Evolutionary conservation across 331 rosid genomes (phyloP).

Genomic region (Saraca asoca): DNA sequence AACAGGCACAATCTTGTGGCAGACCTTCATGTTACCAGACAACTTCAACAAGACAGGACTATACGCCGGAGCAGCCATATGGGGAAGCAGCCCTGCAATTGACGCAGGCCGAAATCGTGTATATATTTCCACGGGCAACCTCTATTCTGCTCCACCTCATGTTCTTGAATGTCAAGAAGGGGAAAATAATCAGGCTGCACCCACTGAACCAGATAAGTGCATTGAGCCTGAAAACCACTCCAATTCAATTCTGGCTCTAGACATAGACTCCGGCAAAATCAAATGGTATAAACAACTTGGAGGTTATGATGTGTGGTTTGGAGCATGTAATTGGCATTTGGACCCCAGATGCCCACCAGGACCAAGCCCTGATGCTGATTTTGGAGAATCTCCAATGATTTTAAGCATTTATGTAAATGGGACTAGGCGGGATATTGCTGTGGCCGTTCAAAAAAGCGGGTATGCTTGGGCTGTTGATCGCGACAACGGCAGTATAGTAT

Average conservation of each 20-base stretch:
- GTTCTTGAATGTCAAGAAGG: slow-evolving; percentile 42
- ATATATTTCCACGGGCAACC: slow-evolving; percentile 49
- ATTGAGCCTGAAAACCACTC: slow-evolving; percentile 47
- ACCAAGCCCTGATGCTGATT: slow-evolving; percentile 51
- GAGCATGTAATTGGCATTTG: slow-evolving; percentile 40
- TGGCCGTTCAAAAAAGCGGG: slow-evolving; percentile 57
- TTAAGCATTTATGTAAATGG: slow-evolving; percentile 33
- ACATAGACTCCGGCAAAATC: slow-evolving; percentile 37
- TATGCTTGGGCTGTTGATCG: slow-evolving; percentile 54
- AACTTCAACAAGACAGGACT: slow-evolving; percentile 35
- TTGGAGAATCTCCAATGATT: slow-evolving; percentile 53
- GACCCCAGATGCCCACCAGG: slow-evolving; percentile 49
- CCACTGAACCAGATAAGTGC: slow-evolving; percentile 37
- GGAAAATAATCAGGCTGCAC: slow-evolving; percentile 44
- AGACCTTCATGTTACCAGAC: slow-evolving; percentile 46
- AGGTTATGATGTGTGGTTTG: slow-evolving; percentile 53
- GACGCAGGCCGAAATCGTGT: slow-evolving; percentile 34
- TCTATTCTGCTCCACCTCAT: slow-evolving; percentile 41
- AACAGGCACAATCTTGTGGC: slow-evolving; percentile 43
- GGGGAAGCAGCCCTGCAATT: slow-evolving; percentile 57
- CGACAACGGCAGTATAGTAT: slow-evolving; percentile 37
- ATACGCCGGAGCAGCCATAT: slow-evolving; percentile 50
- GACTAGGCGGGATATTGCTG: slow-evolving; percentile 35
- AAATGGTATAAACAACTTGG: slow-evolving; percentile 50
- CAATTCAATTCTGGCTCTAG: slow-evolving; percentile 48